Evolutionary conservation across 1,284 basidiomycete genomes (phyloP).

Genomic region (Schizophyllum commune): DNA sequence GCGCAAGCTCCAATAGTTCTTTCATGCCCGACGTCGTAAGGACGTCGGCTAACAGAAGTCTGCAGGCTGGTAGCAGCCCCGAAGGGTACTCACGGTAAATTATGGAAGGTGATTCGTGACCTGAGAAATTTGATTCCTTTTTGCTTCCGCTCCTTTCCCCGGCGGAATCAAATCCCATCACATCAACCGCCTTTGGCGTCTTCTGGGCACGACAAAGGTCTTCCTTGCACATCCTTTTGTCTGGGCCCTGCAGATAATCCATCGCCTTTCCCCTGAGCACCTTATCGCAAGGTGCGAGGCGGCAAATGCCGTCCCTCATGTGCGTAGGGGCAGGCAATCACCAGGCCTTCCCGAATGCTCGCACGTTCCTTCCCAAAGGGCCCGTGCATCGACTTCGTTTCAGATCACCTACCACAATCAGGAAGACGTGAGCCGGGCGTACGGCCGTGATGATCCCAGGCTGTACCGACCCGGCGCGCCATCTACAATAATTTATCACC

Average conservation of each 20-base stretch:
- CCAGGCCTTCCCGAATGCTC: neutral
- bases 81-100: neutral
- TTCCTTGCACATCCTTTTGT: neutral
- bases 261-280: neutral
- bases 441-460: neutral
- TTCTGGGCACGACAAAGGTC: neutral
- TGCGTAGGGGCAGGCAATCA: neutral
- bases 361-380: neutral
- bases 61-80: too few relatives aligned
- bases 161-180: neutral
- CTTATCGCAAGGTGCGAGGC: neutral
- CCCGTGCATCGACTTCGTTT: neutral
- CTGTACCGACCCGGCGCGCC: neutral
- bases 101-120: neutral
- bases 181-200: neutral
- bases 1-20: too few relatives aligned
- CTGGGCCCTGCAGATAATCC: neutral
- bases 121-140: neutral
- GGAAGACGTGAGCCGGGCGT: neutral
- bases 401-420: neutral
- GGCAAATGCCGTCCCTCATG: neutral
- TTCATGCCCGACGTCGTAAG: too few relatives aligned
- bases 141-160: neutral
- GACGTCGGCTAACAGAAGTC: too few relatives aligned
- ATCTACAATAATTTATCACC: neutral